These are phyloP conservation scores for Dendrocalamus sinicus DNA, from an alignment of 176 grass and related monocot species.

Conservation along the genomic window DNA sequence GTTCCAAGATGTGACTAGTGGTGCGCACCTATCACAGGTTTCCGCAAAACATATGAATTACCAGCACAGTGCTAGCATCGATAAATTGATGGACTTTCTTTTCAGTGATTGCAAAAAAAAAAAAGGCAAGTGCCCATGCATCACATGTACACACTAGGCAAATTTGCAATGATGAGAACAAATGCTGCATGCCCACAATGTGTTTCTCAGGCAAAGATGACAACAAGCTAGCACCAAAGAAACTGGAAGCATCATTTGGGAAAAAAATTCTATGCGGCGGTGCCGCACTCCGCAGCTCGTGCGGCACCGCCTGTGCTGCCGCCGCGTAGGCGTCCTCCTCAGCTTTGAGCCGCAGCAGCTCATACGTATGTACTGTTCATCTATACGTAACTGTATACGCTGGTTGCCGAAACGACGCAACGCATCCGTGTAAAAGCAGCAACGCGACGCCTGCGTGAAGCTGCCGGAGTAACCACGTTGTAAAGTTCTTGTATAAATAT, in stretches of 20 bases:
- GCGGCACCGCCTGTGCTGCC: too few relatives aligned
- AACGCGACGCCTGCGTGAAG: too few relatives aligned
- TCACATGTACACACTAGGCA: slow-evolving; percentile 1
- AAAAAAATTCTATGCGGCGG: too few relatives aligned
- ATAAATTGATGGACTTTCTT: neutral
- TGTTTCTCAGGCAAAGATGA: slow-evolving; percentile 23
- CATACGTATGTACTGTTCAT: too few relatives aligned
- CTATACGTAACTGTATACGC: too few relatives aligned
- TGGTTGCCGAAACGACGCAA: too few relatives aligned
- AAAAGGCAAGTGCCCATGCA: neutral
- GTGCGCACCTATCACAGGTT: slow-evolving; percentile 25
- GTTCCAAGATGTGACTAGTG: slow-evolving; percentile 13
- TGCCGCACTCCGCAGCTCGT: too few relatives aligned
- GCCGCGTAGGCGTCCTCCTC: too few relatives aligned
- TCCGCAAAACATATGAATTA: slow-evolving; percentile 32
- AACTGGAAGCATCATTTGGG: slow-evolving; percentile 27
- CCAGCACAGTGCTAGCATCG: slow-evolving; percentile 16
- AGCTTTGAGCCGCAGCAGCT: too few relatives aligned
- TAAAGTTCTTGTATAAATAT: too few relatives aligned
- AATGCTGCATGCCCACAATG: slow-evolving; percentile 38
- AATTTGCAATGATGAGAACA: slow-evolving; percentile 7
- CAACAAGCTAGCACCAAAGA: slow-evolving; percentile 35
- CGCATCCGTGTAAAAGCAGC: too few relatives aligned
- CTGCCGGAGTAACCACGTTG: too few relatives aligned
- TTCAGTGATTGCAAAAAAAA: neutral